Evolutionary conservation across 345 rosid genomes (phyloP).

Genomic region (Camelina sativa): DNA sequence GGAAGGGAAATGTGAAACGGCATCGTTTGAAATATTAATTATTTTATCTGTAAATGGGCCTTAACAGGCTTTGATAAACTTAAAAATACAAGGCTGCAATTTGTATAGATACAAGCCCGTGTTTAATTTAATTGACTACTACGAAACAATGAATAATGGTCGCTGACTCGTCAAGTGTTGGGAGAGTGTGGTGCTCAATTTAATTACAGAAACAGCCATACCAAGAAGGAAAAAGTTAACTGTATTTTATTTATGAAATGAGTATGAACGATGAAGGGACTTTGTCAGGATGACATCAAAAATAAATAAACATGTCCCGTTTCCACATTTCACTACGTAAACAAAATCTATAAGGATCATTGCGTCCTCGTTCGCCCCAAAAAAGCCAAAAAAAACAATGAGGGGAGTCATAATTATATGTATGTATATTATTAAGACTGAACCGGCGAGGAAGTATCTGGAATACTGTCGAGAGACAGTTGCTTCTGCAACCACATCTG

Average conservation of each 20-base stretch:
- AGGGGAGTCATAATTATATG: neutral
- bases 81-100: neutral
- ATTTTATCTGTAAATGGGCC: slow-evolving; percentile 7
- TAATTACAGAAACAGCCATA: slow-evolving; percentile 3
- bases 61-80: neutral
- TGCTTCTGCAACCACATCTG: slow-evolving; percentile 87
- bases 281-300: neutral
- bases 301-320: slow-evolving; percentile 5
- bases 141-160: neutral
- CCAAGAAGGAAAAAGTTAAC: neutral
- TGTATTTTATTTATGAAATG: neutral
- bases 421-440: slow-evolving; percentile 1
- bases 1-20: neutral
- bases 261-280: slow-evolving; percentile 13
- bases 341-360: slow-evolving; percentile 32
- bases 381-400: neutral
- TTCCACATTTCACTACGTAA: neutral
- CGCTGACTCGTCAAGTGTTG: neutral
- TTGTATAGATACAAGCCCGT: neutral
- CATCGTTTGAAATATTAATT: neutral
- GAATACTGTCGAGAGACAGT: slow-evolving; percentile 46
- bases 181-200: neutral
- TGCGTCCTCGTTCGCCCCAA: slow-evolving; percentile 1
- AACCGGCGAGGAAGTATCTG: slow-evolving; percentile 19
- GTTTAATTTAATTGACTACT: neutral